phyloP scores from a whole-genome alignment of 2,329 filamentous ascomycete genomes.

The Talaromyces sp. region DNA sequence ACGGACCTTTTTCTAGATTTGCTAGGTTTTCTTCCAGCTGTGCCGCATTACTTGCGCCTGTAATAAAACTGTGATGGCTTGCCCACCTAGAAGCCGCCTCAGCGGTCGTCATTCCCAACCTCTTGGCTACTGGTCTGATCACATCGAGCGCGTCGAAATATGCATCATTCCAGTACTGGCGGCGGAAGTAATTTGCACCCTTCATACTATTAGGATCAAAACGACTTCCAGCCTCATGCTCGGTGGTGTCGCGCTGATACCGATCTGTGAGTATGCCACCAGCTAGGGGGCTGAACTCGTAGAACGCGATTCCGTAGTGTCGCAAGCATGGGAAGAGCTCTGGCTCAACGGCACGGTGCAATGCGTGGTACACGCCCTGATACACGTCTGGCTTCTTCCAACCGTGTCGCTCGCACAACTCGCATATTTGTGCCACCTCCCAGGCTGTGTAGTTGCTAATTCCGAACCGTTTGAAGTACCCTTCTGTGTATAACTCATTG shows the following conservation, averaged over 20 bases:
- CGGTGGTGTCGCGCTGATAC: slow-evolving; percentile 26
- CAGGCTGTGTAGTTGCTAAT: slow-evolving; percentile 45
- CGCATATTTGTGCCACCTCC: slow-evolving; percentile 47
- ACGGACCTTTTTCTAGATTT: slow-evolving; percentile 35
- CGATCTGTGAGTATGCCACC: slow-evolving; percentile 44
- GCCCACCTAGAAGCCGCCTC: slow-evolving; percentile 46
- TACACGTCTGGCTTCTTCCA: slow-evolving; percentile 44
- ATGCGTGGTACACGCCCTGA: slow-evolving; percentile 43
- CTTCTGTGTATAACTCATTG: slow-evolving; percentile 43
- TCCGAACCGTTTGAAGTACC: slow-evolving; percentile 43
- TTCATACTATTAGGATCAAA: slow-evolving; percentile 39
- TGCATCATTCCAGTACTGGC: slow-evolving; percentile 38
- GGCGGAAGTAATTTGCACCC: slow-evolving; percentile 23
- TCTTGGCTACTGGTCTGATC: slow-evolving; percentile 30
- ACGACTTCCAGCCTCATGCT: slow-evolving; percentile 29
- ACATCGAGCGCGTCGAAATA: slow-evolving; percentile 43
- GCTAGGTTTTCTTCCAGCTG: slow-evolving; percentile 38
- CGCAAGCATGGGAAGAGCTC: slow-evolving; percentile 42
- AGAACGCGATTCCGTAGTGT: slow-evolving; percentile 40
- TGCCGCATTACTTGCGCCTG: slow-evolving; percentile 32
- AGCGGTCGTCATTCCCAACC: slow-evolving; percentile 38
- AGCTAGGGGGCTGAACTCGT: slow-evolving; percentile 41
- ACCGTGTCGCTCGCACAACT: slow-evolving; percentile 38
- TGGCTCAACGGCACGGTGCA: slow-evolving; percentile 34
- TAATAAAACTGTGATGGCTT: slow-evolving; percentile 39